Evolutionary conservation across 805 yeast genomes (phyloP).

Genomic region (Vanderwaltozyma yarrowii): DNA sequence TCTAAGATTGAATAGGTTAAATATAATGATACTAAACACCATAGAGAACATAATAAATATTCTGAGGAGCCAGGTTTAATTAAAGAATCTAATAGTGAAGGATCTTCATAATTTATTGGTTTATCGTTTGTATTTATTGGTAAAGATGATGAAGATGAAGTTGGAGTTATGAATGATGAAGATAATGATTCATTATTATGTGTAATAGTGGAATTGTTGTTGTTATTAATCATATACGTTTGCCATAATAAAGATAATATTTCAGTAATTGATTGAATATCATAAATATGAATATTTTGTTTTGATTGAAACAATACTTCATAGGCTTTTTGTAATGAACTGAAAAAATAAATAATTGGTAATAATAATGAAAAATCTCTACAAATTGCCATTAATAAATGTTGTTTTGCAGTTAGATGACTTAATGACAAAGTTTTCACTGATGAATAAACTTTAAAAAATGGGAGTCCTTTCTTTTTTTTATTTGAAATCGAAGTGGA

Average conservation of each 20-base stretch:
- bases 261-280: slow-evolving; percentile 16
- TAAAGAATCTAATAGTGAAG: slow-evolving; percentile 9
- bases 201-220: too few species aligned
- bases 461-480: slow-evolving; percentile 2
- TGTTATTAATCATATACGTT: slow-evolving; percentile 15
- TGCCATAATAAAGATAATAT: slow-evolving; percentile 15
- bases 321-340: slow-evolving; percentile 30
- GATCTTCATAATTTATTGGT: not conserved
- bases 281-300: slow-evolving; percentile 15
- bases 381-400: slow-evolving; percentile 64
- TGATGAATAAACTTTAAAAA: slow-evolving; percentile 16
- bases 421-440: slow-evolving; percentile 57
- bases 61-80: slow-evolving; percentile 67
- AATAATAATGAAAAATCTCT: slow-evolving; percentile 69
- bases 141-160: slow-evolving; percentile 1
- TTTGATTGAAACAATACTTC: slow-evolving; percentile 8
- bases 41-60: slow-evolving; percentile 71
- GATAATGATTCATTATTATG: too few species aligned
- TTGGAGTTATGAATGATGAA: slow-evolving; percentile 9
- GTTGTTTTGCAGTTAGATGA: slow-evolving; percentile 66
- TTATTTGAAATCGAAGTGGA: not conserved
- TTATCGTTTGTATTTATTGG: not conserved
- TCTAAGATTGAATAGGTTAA: slow-evolving; percentile 76
- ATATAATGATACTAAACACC: slow-evolving; percentile 87
- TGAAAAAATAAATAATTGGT: slow-evolving; percentile 44